Evolutionary conservation across 495 filamentous ascomycete species (phyloP).

Genomic region (Thermothielavioides terrestris): DNA sequence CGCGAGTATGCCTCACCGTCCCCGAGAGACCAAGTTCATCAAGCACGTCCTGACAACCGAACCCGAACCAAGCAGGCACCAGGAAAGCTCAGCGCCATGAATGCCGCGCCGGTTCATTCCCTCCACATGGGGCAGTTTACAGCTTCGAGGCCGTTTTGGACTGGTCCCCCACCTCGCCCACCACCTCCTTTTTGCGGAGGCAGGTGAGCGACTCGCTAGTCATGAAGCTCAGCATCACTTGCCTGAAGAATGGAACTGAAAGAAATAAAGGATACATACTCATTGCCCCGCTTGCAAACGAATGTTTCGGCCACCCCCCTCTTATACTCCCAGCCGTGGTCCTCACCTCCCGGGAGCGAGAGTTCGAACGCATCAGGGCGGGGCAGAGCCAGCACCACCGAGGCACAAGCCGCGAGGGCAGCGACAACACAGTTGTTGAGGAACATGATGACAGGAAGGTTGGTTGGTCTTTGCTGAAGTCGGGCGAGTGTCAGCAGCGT

Average conservation of each 20-base stretch:
- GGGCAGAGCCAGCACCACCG: not conserved
- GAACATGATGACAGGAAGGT: not conserved
- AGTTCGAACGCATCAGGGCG: not conserved
- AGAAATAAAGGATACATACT: not conserved
- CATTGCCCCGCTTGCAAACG: conserved; percentile 1
- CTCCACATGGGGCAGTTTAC: no score
- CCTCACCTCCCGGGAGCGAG: not conserved
- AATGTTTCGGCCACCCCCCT: not conserved
- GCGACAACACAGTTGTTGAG: not conserved
- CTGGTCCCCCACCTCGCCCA: not conserved
- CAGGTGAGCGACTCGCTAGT: conserved; percentile 1
- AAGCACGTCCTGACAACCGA: no score
- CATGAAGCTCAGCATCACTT: not conserved
- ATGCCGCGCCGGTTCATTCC: no score
- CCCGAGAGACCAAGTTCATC: no score
- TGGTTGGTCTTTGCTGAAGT: not conserved
- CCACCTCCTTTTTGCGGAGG: conserved; percentile 5
- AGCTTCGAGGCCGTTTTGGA: not conserved
- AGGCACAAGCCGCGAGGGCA: not conserved
- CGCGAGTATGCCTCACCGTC: no score
- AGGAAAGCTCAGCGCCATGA: no score
- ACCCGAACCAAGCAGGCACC: no score
- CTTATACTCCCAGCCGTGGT: not conserved
- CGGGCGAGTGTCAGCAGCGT: not conserved
- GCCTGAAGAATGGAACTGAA: not conserved